These are phyloP conservation scores for Aspergillus coremiiformis DNA, from an alignment of 495 filamentous ascomycete genomes.

Conservation along the genomic window DNA sequence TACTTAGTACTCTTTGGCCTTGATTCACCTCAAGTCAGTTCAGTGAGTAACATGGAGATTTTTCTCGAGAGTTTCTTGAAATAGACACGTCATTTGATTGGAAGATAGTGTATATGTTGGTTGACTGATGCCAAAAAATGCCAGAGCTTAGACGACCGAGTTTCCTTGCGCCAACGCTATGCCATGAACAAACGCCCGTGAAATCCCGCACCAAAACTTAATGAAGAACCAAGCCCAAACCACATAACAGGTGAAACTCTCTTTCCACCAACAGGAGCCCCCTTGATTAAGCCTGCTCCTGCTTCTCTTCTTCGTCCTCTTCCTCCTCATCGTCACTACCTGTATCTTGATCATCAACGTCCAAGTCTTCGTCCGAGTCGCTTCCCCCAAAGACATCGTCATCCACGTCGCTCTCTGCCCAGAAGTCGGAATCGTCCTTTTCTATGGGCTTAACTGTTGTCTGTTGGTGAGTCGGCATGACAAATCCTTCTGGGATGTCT, in stretches of 20 bases:
- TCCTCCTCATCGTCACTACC: constrained; percentile 52
- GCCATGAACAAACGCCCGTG: constrained; percentile 1
- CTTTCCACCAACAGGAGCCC: too few relatives aligned
- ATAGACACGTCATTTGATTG: neutral
- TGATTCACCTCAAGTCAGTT: neutral
- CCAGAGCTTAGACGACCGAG: neutral
- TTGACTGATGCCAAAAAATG: neutral
- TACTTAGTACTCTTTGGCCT: neutral
- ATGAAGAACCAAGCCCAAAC: too few relatives aligned
- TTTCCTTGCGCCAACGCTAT: constrained; percentile 10
- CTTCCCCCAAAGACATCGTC: constrained; percentile 74
- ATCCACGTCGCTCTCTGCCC: constrained; percentile 69
- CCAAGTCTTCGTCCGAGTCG: constrained; percentile 51
- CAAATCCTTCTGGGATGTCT: constrained; percentile 74
- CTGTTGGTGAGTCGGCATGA: constrained; percentile 67
- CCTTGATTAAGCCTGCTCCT: neutral
- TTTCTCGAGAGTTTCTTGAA: neutral
- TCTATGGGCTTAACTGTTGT: constrained; percentile 53
- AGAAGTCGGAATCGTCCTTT: constrained; percentile 73
- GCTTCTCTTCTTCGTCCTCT: constrained; percentile 23
- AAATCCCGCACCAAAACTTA: neutral
- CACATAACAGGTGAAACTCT: too few relatives aligned
- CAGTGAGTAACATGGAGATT: too few relatives aligned
- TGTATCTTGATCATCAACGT: constrained; percentile 51
- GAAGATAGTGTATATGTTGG: neutral